phyloP scores from a whole-genome alignment of 805 yeast species.

The Spathaspora hagerdaliae region DNA sequence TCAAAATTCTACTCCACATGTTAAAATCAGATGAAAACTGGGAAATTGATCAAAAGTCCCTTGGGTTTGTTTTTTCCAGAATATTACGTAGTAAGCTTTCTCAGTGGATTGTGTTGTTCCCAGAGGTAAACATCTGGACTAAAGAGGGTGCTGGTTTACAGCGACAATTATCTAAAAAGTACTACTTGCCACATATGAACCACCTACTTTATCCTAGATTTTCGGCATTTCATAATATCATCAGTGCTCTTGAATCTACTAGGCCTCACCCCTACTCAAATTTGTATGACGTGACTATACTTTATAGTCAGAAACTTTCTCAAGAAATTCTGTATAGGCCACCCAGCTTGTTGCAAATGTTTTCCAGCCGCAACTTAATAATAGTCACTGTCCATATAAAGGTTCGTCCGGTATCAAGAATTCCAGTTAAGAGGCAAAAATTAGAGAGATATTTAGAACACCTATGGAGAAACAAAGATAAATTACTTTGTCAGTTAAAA shows the following conservation, averaged over 20 bases:
- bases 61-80: conserved; percentile 30
- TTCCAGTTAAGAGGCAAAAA: conserved; percentile 51
- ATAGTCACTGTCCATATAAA: conserved; percentile 45
- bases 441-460: conserved; percentile 75
- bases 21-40: conserved; percentile 67
- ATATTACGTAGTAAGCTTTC: conserved; percentile 33
- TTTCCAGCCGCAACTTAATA: conserved; percentile 21
- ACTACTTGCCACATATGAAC: conserved; percentile 55
- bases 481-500: conserved; percentile 21
- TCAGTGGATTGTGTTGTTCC: conserved; percentile 72
- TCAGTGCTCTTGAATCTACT: conserved; percentile 35
- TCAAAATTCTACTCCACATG: conserved; percentile 43
- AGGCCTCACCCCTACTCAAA: conserved; percentile 34
- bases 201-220: conserved; percentile 78
- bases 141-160: conserved; percentile 48
- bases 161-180: conserved; percentile 48
- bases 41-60: conserved; percentile 43
- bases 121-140: conserved; percentile 76
- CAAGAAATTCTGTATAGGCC: conserved; percentile 7
- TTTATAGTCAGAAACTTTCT: conserved; percentile 24
- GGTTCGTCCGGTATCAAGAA: conserved; percentile 40
- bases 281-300: conserved; percentile 55
- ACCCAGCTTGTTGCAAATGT: conserved; percentile 30
- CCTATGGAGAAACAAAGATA: conserved; percentile 71
- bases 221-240: conserved; percentile 49